Conservation (phyloP, 768 basidiomycete genomes). For the Kwoniella mangroviensis region DNA sequence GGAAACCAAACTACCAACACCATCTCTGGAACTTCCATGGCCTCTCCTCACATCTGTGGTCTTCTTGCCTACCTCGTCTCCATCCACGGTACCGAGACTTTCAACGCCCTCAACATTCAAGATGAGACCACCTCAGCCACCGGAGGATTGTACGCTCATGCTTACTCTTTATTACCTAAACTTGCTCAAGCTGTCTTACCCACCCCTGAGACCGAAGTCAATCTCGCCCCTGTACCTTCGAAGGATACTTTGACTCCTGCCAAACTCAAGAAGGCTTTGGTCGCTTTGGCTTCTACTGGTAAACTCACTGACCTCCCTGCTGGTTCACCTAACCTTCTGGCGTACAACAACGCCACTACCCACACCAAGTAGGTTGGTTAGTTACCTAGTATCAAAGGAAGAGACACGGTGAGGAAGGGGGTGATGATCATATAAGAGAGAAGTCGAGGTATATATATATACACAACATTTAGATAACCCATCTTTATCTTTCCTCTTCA, state of each 20-base stretch:
- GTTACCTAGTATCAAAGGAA: too few relatives aligned
- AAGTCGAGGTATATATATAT: neutral
- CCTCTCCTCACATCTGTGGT: slow-evolving; percentile 82
- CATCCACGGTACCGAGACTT: slow-evolving; percentile 70
- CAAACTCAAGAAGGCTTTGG: slow-evolving; percentile 76
- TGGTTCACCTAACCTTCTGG: slow-evolving; percentile 57
- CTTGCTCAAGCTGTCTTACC: slow-evolving; percentile 65
- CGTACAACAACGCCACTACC: slow-evolving; percentile 57
- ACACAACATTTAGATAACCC: neutral
- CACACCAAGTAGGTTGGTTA: neutral
- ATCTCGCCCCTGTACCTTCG: slow-evolving; percentile 40
- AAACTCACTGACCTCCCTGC: slow-evolving; percentile 62
- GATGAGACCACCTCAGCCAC: slow-evolving; percentile 1
- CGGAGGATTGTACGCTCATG: slow-evolving; percentile 55
- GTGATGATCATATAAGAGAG: neutral
- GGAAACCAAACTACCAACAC: slow-evolving; percentile 68
- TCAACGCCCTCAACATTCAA: slow-evolving; percentile 34
- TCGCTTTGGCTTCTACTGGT: slow-evolving; percentile 66
- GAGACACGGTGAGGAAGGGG: too few relatives aligned
- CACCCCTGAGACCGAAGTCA: slow-evolving; percentile 58
- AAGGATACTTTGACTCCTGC: slow-evolving; percentile 64
- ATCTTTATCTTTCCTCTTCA: neutral
- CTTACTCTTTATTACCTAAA: slow-evolving; percentile 64
- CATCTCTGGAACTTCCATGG: slow-evolving; percentile 70
- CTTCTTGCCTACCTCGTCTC: slow-evolving; percentile 90